These are phyloP conservation scores for Chlamydomonas schloesseri DNA, from an alignment of 139 green algal genomes.

Conservation along the genomic window DNA sequence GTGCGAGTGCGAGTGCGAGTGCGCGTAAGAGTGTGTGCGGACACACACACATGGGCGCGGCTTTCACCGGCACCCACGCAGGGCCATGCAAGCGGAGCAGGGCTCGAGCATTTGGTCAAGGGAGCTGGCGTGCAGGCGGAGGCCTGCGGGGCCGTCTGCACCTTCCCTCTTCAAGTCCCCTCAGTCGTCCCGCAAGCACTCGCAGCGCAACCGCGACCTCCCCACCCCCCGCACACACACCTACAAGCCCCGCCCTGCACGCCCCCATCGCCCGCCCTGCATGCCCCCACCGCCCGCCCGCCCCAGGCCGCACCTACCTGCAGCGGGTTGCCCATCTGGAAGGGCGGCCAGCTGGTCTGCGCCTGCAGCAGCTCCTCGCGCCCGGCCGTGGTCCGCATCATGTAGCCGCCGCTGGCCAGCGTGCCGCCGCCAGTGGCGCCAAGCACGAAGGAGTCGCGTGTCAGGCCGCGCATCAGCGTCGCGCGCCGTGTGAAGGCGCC, in stretches of 20 bases:
- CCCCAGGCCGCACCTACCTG: neutral
- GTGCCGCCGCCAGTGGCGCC: neutral
- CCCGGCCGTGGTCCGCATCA: conserved; percentile 1
- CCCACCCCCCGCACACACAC: neutral
- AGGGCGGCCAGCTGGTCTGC: conserved; percentile 3
- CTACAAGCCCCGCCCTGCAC: neutral
- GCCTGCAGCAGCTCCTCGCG: neutral
- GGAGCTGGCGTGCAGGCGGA: no score
- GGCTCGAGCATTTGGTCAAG: no score
- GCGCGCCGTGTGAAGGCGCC: neutral
- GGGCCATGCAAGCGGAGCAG: no score
- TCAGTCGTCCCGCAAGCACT: neutral
- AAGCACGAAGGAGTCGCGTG: conserved; percentile 19
- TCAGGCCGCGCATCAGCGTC: conserved; percentile 14
- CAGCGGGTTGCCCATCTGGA: conserved; percentile 37
- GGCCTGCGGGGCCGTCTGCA: no score
- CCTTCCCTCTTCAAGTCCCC: no score
- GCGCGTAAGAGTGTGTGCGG: no score
- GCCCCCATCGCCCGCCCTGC: neutral
- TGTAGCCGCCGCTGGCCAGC: conserved; percentile 21
- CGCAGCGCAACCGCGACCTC: no score
- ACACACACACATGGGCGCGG: no score
- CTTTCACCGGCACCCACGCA: no score
- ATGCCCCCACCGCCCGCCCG: neutral
- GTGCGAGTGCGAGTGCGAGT: no score